Evolutionary conservation across 139 green algal species (phyloP).

Genomic region (Chlamydomonas sp.): DNA sequence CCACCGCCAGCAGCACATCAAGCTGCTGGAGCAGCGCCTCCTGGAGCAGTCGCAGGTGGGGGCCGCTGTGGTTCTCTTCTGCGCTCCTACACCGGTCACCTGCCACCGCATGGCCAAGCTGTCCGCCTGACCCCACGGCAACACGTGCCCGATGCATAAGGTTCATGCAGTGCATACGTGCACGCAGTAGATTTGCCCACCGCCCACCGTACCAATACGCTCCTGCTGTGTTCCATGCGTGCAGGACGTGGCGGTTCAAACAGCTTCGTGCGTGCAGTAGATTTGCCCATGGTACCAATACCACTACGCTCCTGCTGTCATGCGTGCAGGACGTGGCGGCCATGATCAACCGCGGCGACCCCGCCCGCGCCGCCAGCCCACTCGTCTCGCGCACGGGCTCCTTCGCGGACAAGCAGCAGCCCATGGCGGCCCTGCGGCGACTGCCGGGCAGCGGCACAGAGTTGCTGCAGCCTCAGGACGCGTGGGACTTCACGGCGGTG

Average conservation of each 20-base stretch:
- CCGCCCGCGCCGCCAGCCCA: constrained; percentile 1
- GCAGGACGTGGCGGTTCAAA: too few relatives aligned
- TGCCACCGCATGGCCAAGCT: too few relatives aligned
- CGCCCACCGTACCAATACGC: background rate
- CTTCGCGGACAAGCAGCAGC: background rate
- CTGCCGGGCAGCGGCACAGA: background rate
- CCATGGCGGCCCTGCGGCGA: background rate
- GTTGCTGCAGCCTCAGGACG: constrained; percentile 17
- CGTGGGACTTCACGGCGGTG: constrained; percentile 6
- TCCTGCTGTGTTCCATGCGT: background rate
- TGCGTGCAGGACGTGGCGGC: constrained; percentile 22
- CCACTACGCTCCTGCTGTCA: background rate
- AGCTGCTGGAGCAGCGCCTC: constrained; percentile 36
- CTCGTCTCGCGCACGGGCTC: background rate
- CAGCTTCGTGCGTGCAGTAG: too few relatives aligned
- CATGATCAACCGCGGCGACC: constrained; percentile 29
- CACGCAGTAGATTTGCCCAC: background rate
- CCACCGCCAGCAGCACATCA: constrained; percentile 39
- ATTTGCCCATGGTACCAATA: background rate
- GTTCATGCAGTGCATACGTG: too few relatives aligned
- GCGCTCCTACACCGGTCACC: too few relatives aligned
- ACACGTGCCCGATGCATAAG: too few relatives aligned
- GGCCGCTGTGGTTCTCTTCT: too few relatives aligned
- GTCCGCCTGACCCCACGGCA: too few relatives aligned
- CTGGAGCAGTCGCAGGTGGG: constrained; percentile 35